Conservation (phyloP, 2,329 filamentous ascomycete species). For the Arthrobotrys megalospora region DNA sequence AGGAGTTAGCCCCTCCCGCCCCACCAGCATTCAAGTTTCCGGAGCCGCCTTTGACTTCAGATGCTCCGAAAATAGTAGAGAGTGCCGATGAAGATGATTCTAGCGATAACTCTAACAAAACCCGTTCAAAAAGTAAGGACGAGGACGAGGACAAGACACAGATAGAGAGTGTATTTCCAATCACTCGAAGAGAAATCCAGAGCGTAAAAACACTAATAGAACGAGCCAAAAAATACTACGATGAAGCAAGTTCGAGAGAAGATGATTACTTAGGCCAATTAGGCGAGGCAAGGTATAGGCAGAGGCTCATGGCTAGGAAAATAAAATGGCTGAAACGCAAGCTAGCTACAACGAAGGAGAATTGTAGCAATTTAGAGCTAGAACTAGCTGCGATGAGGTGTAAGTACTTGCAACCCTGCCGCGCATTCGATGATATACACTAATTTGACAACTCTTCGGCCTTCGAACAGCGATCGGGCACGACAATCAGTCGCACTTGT, state of each 20-base stretch:
- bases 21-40: conserved; percentile 6
- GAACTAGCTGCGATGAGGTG: conserved; percentile 36
- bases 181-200: neutral
- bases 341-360: neutral
- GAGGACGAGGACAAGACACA: neutral
- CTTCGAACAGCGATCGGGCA: conserved; percentile 19
- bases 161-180: neutral
- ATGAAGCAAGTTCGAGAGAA: neutral
- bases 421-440: neutral
- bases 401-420: neutral
- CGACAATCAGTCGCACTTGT: conserved; percentile 33
- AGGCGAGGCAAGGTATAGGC: neutral
- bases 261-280: neutral
- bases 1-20: neutral
- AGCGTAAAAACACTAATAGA: neutral
- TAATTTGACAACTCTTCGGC: neutral
- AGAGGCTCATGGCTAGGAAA: neutral
- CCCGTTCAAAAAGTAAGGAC: neutral
- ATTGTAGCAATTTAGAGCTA: neutral
- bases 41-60: neutral
- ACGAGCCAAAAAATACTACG: neutral
- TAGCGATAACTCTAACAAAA: neutral
- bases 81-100: neutral
- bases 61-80: neutral
- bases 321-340: neutral